A percentile compares a stretch with the other conserved stretches of the same genome.
Evolutionary conservation across 352 stramenopile genomes (phyloP).

Genomic region (Phytophthora hibernalis): DNA sequence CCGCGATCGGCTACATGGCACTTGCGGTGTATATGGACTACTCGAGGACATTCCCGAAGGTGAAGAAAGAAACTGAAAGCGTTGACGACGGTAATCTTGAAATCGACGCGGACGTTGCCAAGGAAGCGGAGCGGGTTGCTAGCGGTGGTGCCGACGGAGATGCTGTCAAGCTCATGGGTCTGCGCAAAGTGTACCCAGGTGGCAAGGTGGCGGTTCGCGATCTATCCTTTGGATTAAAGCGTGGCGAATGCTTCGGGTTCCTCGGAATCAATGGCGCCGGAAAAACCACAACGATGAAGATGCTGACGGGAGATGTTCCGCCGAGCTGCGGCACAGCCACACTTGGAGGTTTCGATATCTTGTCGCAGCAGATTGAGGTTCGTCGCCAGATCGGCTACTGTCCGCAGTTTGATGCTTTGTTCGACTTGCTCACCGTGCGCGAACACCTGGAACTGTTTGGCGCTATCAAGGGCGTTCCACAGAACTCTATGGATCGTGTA

Average conservation of each 20-base stretch:
- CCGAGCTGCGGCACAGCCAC: slow-evolving; percentile 50
- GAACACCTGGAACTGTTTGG: slow-evolving; percentile 92
- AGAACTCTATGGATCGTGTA: slow-evolving; percentile 55
- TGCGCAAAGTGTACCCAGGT: slow-evolving; percentile 81
- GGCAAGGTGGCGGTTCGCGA: slow-evolving; percentile 78
- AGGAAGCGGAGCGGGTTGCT: slow-evolving; percentile 38
- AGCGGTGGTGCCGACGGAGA: slow-evolving; percentile 26
- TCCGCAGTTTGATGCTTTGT: slow-evolving; percentile 88
- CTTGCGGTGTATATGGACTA: slow-evolving; percentile 65
- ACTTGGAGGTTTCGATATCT: slow-evolving; percentile 38
- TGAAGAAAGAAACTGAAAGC: slow-evolving; percentile 33
- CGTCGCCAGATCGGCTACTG: slow-evolving; percentile 90
- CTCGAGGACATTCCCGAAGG: slow-evolving; percentile 54
- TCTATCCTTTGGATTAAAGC: slow-evolving; percentile 76
- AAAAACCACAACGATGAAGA: slow-evolving; percentile 95
- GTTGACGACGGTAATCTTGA: slow-evolving; percentile 1
- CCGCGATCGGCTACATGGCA: slow-evolving; percentile 41
- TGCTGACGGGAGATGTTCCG: slow-evolving; percentile 89
- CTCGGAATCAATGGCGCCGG: slow-evolving; percentile 94
- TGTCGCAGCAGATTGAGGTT: slow-evolving; percentile 65
- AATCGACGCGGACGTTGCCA: slow-evolving; percentile 42
- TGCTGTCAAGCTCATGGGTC: slow-evolving; percentile 56
- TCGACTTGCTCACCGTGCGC: slow-evolving; percentile 84
- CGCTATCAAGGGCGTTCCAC: slow-evolving; percentile 82
- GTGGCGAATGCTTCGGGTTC: slow-evolving; percentile 93